Conservation (phyloP, 2,329 filamentous ascomycete genomes). For the Fusarium graminum region DNA sequence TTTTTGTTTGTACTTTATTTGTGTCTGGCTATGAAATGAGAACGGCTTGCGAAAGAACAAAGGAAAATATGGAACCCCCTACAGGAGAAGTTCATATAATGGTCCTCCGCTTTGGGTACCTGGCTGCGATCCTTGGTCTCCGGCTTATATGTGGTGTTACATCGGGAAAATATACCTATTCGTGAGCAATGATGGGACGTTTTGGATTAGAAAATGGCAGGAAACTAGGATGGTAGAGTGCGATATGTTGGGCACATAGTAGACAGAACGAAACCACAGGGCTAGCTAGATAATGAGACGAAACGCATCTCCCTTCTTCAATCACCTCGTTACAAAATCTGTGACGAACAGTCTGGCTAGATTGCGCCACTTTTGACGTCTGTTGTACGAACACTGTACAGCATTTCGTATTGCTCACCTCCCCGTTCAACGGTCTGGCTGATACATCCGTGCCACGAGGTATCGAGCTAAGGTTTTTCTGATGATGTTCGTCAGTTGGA, state of each 20-base stretch:
- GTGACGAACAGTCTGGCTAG: slow-evolving; percentile 8
- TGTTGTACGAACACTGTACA: slow-evolving; percentile 41
- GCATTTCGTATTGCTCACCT: slow-evolving; percentile 41
- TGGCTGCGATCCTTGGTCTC: slow-evolving; percentile 41
- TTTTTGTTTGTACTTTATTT: slow-evolving; percentile 43
- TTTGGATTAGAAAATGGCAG: slow-evolving; percentile 29
- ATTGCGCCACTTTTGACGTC: slow-evolving; percentile 40
- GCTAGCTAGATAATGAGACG: slow-evolving; percentile 36
- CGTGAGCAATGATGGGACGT: slow-evolving; percentile 8
- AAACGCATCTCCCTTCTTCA: slow-evolving; percentile 37
- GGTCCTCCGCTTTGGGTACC: slow-evolving; percentile 32
- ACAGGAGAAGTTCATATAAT: slow-evolving; percentile 1
- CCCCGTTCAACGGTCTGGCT: slow-evolving; percentile 16
- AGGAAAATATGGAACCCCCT: slow-evolving; percentile 8
- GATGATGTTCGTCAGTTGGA: slow-evolving; percentile 9
- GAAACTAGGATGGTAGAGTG: slow-evolving; percentile 8
- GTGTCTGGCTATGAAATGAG: slow-evolving; percentile 36
- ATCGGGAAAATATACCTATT: slow-evolving; percentile 39
- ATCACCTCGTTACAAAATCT: background rate
- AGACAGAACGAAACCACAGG: slow-evolving; percentile 19
- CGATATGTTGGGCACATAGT: slow-evolving; percentile 21
- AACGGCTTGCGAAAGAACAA: slow-evolving; percentile 14
- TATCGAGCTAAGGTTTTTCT: slow-evolving; percentile 4
- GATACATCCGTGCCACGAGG: slow-evolving; percentile 19
- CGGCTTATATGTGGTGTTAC: slow-evolving; percentile 45